These are phyloP conservation scores for Diaporthe citrichinensis DNA, from an alignment of 2,329 filamentous ascomycete species.

Conservation along the genomic window DNA sequence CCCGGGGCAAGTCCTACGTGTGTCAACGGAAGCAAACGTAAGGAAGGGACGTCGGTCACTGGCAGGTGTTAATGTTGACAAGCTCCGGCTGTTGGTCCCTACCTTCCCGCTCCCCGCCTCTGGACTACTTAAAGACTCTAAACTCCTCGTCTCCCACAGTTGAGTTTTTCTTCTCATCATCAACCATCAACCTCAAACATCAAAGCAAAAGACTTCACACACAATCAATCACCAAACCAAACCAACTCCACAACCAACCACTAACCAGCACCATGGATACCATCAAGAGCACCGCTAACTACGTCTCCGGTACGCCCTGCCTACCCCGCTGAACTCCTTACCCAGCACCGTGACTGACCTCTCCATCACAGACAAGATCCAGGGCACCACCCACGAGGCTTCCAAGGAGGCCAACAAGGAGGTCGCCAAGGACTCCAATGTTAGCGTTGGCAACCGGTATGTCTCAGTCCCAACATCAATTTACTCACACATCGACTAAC, in stretches of 20 bases:
- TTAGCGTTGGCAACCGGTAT: conserved; percentile 60
- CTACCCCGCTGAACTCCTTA: too few species aligned
- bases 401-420: conserved; percentile 74
- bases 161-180: conserved; percentile 29
- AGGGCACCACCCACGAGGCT: conserved; percentile 55
- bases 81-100: conserved; percentile 17
- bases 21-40: not conserved
- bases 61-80: not conserved
- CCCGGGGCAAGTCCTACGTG: not conserved
- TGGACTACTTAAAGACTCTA: conserved; percentile 34
- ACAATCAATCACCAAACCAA: conserved; percentile 39
- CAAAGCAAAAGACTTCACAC: conserved; percentile 17
- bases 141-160: not conserved
- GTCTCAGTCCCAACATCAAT: not conserved
- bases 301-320: conserved; percentile 72
- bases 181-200: conserved; percentile 41
- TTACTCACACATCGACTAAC: not conserved
- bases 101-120: not conserved
- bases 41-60: not conserved
- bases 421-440: conserved; percentile 68
- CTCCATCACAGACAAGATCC: conserved; percentile 41
- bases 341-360: conserved; percentile 12
- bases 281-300: conserved; percentile 69
- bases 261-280: conserved; percentile 55
- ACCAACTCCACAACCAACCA: conserved; percentile 34